Base-by-base conservation (phyloP, 805 yeast species). In the Candida parachauliodes region DNA sequence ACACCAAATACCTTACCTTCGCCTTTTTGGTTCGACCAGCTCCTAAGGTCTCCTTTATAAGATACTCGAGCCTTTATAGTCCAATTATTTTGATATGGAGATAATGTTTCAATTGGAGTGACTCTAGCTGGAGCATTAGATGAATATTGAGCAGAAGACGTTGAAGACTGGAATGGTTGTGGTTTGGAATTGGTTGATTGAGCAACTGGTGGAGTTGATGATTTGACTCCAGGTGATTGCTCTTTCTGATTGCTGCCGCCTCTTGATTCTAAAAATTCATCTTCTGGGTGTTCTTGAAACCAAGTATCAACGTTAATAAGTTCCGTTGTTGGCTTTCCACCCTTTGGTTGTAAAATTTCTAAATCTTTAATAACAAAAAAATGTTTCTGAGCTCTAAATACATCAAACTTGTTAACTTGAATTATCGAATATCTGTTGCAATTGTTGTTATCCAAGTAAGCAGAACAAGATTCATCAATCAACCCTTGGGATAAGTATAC, bases 11-110 rank as follows among this genome's bases (percentile, higher is more conserved):
- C 72, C 59, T 86, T 85, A 39, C 98, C 98, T 45, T 82, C 87
- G 41, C 96, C 96, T 51, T 81, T 76, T 44, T 77, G 81, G 51
- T 86, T 88, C 36, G 86, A 77, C 91, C 91, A 93, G 25, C 86
- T 85, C 60, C 87, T 81, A 49, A 91, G 73, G 44, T 88, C 96
- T 39, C 91, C 79, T 60, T 91, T 93, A 59, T 74, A 81, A 1
- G 95, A 81, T 18, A 88, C 93, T 55, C 98, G 79, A 1, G 94
- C 98, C 52, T 87, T 88, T 51, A 93, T 86, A 5, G 91, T 82
- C 98, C 98, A 93, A 36, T 74, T 70, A 55, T 81, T 83, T 57
- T 86, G 93, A 58, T 85, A 93, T 7, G 98, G 98, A 9, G 96
- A 87, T 36, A 93, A 68, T 45, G 82, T 87, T 54, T 87, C 96